Evolutionary conservation across 2,329 filamentous ascomycete genomes (phyloP).

Genomic region (Sporothrix sp.): DNA sequence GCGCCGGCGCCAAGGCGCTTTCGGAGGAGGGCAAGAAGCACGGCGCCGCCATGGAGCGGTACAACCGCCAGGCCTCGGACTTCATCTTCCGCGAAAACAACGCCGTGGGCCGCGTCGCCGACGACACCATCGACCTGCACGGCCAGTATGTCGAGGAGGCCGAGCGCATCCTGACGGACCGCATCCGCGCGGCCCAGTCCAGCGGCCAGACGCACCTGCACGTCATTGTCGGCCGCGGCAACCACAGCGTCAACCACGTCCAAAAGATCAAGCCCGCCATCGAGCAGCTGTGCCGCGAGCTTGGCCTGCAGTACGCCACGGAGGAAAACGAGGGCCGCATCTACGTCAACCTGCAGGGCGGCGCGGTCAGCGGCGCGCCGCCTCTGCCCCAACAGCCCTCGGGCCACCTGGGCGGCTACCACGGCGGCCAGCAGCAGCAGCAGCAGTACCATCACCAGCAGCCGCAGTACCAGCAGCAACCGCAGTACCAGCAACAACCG

Average conservation of each 20-base stretch:
- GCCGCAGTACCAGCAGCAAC: constrained; percentile 30
- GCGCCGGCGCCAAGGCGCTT: constrained; percentile 70
- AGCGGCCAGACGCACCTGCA: constrained; percentile 75
- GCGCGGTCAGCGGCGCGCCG: constrained; percentile 38
- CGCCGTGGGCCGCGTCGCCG: constrained; percentile 58
- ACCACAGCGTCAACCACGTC: constrained; percentile 70
- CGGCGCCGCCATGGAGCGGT: constrained; percentile 72
- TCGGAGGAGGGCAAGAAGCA: constrained; percentile 80
- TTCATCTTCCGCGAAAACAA: constrained; percentile 97
- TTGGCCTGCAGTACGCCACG: constrained; percentile 72
- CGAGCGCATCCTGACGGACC: constrained; percentile 76
- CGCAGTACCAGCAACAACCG: constrained; percentile 30
- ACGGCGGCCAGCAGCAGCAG: constrained; percentile 35
- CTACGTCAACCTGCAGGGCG: constrained; percentile 76
- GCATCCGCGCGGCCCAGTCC: constrained; percentile 67
- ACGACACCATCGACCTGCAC: constrained; percentile 87
- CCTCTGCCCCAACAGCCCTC: constrained; percentile 39
- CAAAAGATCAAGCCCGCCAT: constrained; percentile 96
- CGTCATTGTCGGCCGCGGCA: constrained; percentile 93
- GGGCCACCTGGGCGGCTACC: constrained; percentile 26
- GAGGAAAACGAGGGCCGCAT: constrained; percentile 87
- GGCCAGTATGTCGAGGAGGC: constrained; percentile 93
- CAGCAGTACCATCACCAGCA: constrained; percentile 32
- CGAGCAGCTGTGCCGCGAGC: constrained; percentile 72
- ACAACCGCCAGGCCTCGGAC: constrained; percentile 84